Evolutionary conservation across 345 rosid species (phyloP).

Genomic region (Citrus hindsii): DNA sequence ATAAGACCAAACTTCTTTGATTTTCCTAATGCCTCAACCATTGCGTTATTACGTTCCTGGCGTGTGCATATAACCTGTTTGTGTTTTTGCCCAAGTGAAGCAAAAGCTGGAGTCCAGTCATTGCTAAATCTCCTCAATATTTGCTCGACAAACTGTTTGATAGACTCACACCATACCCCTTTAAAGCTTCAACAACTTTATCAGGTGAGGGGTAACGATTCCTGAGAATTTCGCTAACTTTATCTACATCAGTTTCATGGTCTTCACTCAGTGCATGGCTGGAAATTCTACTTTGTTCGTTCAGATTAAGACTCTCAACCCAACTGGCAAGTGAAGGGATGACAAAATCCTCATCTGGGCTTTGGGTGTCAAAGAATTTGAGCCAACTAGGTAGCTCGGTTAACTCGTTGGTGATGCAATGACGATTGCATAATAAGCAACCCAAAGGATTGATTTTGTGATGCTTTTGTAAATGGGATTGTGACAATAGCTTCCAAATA

Average conservation of each 20-base stretch:
- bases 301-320: conserved; percentile 38
- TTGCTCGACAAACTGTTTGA: conserved; percentile 43
- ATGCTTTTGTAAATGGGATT: conserved; percentile 8
- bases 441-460: conserved; percentile 9
- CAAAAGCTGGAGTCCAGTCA: conserved; percentile 59
- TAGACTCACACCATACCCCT: conserved; percentile 30
- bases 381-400: conserved; percentile 76
- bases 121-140: conserved; percentile 59
- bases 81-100: conserved; percentile 81
- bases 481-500: not conserved
- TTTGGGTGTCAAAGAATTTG: conserved; percentile 26
- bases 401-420: conserved; percentile 41
- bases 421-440: conserved; percentile 16
- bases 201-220: conserved; percentile 30
- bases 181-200: conserved; percentile 37
- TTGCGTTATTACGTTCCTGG: conserved; percentile 39
- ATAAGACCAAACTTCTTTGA: conserved; percentile 48
- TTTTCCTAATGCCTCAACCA: conserved; percentile 74
- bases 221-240: conserved; percentile 44
- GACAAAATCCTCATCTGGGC: conserved; percentile 58
- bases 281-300: conserved; percentile 9
- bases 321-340: conserved; percentile 69
- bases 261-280: conserved; percentile 12
- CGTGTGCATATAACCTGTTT: conserved; percentile 56
- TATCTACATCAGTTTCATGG: conserved; percentile 38